Base-by-base conservation (phyloP, 2,329 filamentous ascomycete species). In the Nakataea oryzae region DNA sequence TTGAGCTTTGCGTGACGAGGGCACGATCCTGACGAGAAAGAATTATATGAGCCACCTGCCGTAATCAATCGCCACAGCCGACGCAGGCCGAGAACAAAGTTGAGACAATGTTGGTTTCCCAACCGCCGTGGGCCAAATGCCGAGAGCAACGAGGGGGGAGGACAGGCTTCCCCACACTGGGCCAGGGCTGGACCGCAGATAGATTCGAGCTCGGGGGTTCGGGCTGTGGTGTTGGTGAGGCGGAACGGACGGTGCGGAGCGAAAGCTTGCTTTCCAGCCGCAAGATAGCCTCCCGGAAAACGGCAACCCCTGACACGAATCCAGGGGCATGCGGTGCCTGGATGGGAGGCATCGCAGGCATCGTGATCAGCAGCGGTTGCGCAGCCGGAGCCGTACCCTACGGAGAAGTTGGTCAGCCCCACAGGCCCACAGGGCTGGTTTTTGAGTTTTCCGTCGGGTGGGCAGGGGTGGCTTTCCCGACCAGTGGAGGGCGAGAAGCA, bases 381-480 rank as follows among this genome's bases (percentile, higher is more conserved):
- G 17, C 11, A 7, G 21, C 61, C 61, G 61, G 61, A 59, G 17
- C 59, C 59, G 41, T 59, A 34, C 7, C 61, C 63, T 28, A 60
- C 50, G 28, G 63, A 64, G 58, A 59, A 62, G 26, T 57, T 56
- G 27, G 21, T 17, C 17, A 6, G 34, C 14, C 21, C 41, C 41
- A 50, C 41, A 50, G 41, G 41, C 41, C 41, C 41, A 50, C 41
- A 50, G 41, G 41, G 41, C 41, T 50, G 41, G 41, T 50, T 50
- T 50, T 50, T n/a, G 9, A 21, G 17, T 50, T 50, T 50, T n/a
- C 41, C 41, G 41, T 50, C 41, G 41, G 41, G 41, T 8, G 7
- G 41, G 17, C 21, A 50, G n/a, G 41, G 41, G n/a, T n/a, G 21
- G 77, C 74, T 56, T 56, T 56, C 54, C 54, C 54, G n/a, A n/a